Percentiles rank a stretch among this genome's conserved stretches.
phyloP scores from a whole-genome alignment of 768 basidiomycete genomes.

The Coprinopsis sp. region DNA sequence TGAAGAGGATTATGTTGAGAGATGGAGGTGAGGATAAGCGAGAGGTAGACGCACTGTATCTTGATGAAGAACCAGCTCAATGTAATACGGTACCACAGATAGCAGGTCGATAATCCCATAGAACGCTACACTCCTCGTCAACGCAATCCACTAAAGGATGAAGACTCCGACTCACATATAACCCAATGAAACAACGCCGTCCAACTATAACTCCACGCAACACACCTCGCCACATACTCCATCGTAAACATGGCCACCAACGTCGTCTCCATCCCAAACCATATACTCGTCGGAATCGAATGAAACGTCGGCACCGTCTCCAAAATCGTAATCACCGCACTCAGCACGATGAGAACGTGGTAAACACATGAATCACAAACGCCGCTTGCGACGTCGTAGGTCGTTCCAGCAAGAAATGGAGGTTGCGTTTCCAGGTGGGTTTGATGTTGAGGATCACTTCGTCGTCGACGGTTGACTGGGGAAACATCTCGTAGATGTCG shows the following conservation, averaged over 20 bases:
- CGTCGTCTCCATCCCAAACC: constrained; percentile 87
- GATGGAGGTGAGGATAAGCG: not conserved
- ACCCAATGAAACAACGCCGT: constrained; percentile 57
- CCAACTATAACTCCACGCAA: constrained; percentile 76
- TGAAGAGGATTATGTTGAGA: constrained; percentile 21
- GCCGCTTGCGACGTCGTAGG: constrained; percentile 74
- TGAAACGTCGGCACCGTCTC: constrained; percentile 80
- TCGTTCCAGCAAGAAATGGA: constrained; percentile 72
- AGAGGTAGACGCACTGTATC: constrained; percentile 57
- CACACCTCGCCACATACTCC: constrained; percentile 68
- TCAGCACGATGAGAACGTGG: constrained; percentile 66
- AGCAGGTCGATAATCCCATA: constrained; percentile 84
- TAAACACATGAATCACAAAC: constrained; percentile 68
- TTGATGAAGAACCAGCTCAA: constrained; percentile 77
- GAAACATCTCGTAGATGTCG: constrained; percentile 36
- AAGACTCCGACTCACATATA: constrained; percentile 48
- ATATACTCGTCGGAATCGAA: constrained; percentile 59
- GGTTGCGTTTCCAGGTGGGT: constrained; percentile 57
- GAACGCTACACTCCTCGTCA: constrained; percentile 43
- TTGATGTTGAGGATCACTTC: constrained; percentile 30
- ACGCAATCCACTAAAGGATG: not conserved
- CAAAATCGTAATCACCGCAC: constrained; percentile 70
- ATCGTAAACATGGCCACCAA: constrained; percentile 83
- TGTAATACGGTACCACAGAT: constrained; percentile 84
- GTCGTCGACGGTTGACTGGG: constrained; percentile 33